Percentiles rank a stretch among this genome's conserved stretches.
phyloP scores from a whole-genome alignment of 2,329 filamentous ascomycete species.

The Aspergillus sp. region DNA sequence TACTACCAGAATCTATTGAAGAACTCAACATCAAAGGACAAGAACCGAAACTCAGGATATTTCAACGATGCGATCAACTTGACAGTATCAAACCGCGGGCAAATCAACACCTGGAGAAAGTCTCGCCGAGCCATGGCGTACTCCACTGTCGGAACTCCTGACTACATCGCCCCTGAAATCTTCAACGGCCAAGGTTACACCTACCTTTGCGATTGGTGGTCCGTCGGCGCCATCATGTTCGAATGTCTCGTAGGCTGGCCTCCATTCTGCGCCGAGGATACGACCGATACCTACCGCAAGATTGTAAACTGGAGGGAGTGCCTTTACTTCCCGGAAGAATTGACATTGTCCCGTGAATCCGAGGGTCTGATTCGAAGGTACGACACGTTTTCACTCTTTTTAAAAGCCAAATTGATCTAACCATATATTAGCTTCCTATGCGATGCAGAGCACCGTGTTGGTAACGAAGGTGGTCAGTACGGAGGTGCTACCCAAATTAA shows the following conservation, averaged over 20 bases:
- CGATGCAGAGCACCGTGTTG: constrained; percentile 88
- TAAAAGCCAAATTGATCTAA: constrained; percentile 22
- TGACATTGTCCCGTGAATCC: constrained; percentile 81
- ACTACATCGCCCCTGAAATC: constrained; percentile 98
- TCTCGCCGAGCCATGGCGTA: constrained; percentile 95
- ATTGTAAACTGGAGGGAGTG: constrained; percentile 98
- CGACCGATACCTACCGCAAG: constrained; percentile 97
- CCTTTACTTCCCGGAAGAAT: constrained; percentile 94
- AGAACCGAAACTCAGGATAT: constrained; percentile 88
- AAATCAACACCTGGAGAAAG: constrained; percentile 98
- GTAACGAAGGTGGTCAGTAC: constrained; percentile 58
- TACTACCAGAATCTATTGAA: constrained; percentile 97
- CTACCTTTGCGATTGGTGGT: constrained; percentile 99
- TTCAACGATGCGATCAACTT: constrained; percentile 93
- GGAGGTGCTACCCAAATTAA: constrained; percentile 91
- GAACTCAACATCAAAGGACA: constrained; percentile 67
- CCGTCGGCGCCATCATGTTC: constrained; percentile 98
- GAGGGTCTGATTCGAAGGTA: constrained; percentile 91
- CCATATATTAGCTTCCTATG: constrained; percentile 72
- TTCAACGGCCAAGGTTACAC: constrained; percentile 96
- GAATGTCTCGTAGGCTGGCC: constrained; percentile 98
- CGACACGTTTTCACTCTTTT: constrained; percentile 29
- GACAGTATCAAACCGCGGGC: constrained; percentile 93
- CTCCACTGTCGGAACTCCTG: constrained; percentile 94
- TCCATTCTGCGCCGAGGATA: constrained; percentile 96